Base-by-base conservation (phyloP, 305 asterid species). In the Striga hermonthica region DNA sequence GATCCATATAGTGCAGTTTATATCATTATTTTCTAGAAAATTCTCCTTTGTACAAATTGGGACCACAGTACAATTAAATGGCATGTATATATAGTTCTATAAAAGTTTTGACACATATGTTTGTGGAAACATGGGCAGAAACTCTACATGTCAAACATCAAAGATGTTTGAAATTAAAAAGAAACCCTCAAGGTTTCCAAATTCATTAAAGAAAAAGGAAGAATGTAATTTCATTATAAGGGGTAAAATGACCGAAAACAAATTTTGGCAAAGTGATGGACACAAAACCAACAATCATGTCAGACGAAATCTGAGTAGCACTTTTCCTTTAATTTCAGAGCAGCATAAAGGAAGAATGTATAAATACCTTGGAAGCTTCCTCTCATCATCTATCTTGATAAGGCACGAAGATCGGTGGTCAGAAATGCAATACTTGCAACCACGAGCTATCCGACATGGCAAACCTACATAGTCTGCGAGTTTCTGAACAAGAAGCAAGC, bases 371-470 rank as follows among this genome's bases (percentile, higher is more conserved):
- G 81, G 68, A 67, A 74, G 49, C 71, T 82, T 89, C 65, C 69
- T 72, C 60, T 84, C 97, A 62, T 92, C 98, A 78, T 76, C 87
- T 64, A 92, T 79, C 72, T 82, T 84, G 66, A 92, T 76, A 43
- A 90, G 91, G 78, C 98, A 92, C 39, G 98, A 89, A 38, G 98
- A 89, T 72, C 83, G 86, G 71, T 92, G 96, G 68, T 92, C 98
- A 56, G 93, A 90, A 65, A 40, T 82, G 72, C 98, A 92, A 66
- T 90, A 90, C 74, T 85, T 86, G 86, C 98, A 92, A 69, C 98
- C 94, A 66, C 86, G 84, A 72, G 96, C 98, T 58, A 92, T 87
- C 79, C 97, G 88, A 73, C 98, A 92, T 53, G 98, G 97, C 83
- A 92, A 82, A 63, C 98, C 98, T 66, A 92, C 92, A 45, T 87